These are phyloP conservation scores for Symbiodinium pilosum DNA, from an alignment of 73 alveolate genomes.

Conservation along the genomic window DNA sequence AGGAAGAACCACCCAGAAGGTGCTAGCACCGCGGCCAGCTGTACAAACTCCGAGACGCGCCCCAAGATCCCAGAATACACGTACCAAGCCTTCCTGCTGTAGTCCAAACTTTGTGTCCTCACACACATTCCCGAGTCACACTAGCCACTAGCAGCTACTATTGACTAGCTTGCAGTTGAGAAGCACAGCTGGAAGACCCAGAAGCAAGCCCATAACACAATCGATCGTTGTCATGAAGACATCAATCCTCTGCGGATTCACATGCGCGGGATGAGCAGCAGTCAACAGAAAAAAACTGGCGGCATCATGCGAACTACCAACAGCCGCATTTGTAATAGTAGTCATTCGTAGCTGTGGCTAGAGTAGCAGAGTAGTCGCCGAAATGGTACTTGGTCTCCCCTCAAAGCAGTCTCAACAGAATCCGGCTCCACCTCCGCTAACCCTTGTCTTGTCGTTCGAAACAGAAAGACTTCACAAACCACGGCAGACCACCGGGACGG, in stretches of 20 bases:
- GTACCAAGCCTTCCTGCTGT: constrained; percentile 63
- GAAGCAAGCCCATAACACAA: constrained; percentile 42
- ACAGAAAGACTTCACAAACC: too few species aligned
- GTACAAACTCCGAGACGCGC: constrained; percentile 9
- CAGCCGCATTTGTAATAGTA: too few species aligned
- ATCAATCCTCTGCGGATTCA: constrained; percentile 5
- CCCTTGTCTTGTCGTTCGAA: too few species aligned
- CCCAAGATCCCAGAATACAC: constrained; percentile 15
- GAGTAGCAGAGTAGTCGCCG: too few species aligned
- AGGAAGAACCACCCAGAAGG: constrained; percentile 31
- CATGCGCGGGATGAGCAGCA: neutral
- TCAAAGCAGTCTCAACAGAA: too few species aligned
- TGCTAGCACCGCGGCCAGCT: constrained; percentile 19
- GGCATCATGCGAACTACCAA: too few species aligned
- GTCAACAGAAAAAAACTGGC: neutral
- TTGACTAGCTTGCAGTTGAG: neutral
- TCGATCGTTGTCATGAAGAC: constrained; percentile 68
- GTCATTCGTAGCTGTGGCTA: too few species aligned
- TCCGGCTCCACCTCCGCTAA: too few species aligned
- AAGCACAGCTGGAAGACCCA: neutral
- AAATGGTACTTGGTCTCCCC: too few species aligned
- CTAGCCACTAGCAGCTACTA: neutral
- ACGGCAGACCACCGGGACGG: too few species aligned
- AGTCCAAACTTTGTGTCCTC: constrained; percentile 74
- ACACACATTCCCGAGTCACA: too few species aligned